Base-by-base conservation (phyloP, 192 early-diverging fungal genomes). In the Kappamyces sp. region DNA sequence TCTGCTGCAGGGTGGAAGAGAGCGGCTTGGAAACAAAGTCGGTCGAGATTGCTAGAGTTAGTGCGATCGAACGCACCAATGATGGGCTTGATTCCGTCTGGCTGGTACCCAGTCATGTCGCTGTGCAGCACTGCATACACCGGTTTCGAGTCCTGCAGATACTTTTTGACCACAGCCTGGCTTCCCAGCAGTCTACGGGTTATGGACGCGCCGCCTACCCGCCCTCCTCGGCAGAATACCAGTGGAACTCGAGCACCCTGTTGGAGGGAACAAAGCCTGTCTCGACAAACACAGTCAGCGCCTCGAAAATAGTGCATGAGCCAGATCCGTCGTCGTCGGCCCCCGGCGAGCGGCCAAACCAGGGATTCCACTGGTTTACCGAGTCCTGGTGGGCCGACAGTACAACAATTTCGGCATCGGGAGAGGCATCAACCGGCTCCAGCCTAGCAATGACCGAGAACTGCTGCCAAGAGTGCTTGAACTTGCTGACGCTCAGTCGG, bases 181-280 rank as follows among this genome's bases (percentile, higher is more conserved):
- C 86, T 89, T 10, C 95, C 93, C 55, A 94, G 75, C 10, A 98
- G 75, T 38, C 91, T 92, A 60, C 76, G 89, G 89, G 70, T 92
- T 89, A 68, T 90, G 84, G 60, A 76, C 88, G 53, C 86, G 83
- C 62, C 89, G 6, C 49, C 32, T 33, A 5, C 40, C 50, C 52
- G 6, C 38, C 67, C 46, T 70, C 67, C 50, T 79, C 77, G 42
- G 64, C 77, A 5, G 67, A 40, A 50, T 79, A 79, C 88, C 89
- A 98, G 76, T 96, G 93, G 79, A 96, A 96, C 66, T 96, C 93
- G 39, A 98, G 88, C n/a, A 91, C 80, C 55, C 83, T 67, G 15
- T 32, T 31, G 23, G 23, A 23, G 12, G 90, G 92, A 23, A 69
- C 71, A 61, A 92, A 88, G 0, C 77, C 86, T 51, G 69, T 73